Conservation (phyloP, 2,329 filamentous ascomycete genomes). For the Aspergillus sp. region DNA sequence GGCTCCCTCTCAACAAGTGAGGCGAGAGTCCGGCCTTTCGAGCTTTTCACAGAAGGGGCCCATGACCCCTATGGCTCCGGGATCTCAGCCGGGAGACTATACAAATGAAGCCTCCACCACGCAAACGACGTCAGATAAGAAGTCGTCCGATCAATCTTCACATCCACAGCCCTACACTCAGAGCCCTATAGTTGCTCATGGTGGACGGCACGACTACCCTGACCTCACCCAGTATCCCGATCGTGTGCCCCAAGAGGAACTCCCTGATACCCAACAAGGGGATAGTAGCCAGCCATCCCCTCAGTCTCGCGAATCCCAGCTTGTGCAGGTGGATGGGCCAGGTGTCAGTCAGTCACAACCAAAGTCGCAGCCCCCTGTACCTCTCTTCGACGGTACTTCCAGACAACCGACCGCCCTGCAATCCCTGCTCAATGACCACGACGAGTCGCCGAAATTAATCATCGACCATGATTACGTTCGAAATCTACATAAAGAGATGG, state of each 20-base stretch:
- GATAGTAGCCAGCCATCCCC: conserved; percentile 35
- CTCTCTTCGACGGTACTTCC: conserved; percentile 39
- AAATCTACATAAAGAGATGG: conserved; percentile 63
- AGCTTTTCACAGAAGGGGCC: conserved; percentile 51
- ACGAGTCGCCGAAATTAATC: conserved; percentile 28
- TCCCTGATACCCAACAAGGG: conserved; percentile 64
- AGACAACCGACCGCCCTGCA: conserved; percentile 30
- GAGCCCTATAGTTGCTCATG: conserved; percentile 48
- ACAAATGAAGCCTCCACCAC: conserved; percentile 90
- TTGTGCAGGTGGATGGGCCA: conserved; percentile 26
- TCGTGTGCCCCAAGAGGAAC: conserved; percentile 55
- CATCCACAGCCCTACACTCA: conserved; percentile 70
- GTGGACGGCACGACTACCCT: conserved; percentile 48
- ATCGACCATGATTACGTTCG: conserved; percentile 55
- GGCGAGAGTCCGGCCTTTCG: conserved; percentile 47
- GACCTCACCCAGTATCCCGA: conserved; percentile 53
- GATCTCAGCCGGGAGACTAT: conserved; percentile 61
- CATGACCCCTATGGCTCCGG: conserved; percentile 59
- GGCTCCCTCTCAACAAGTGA: conserved; percentile 47
- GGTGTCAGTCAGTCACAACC: conserved; percentile 41
- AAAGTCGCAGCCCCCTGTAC: conserved; percentile 39
- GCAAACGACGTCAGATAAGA: conserved; percentile 76
- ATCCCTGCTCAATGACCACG: conserved; percentile 35
- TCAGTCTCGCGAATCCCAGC: conserved; percentile 25
- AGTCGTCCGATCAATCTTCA: conserved; percentile 72